phyloP scores from a whole-genome alignment of 2,329 filamentous ascomycete species.

The Colletotrichum caudatum region DNA sequence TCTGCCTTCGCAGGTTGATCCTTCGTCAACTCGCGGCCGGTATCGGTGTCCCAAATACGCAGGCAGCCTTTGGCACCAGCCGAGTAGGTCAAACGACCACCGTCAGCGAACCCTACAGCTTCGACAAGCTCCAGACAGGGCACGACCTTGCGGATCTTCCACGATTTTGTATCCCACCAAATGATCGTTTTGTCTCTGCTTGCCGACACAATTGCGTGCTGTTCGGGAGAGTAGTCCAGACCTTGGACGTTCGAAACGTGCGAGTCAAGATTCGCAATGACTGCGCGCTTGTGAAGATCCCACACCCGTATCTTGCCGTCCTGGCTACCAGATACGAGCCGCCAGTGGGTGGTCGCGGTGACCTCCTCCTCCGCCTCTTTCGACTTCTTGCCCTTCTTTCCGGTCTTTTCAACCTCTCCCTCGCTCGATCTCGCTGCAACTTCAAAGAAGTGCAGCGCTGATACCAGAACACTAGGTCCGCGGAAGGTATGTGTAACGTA shows the following conservation, averaged over 20 bases:
- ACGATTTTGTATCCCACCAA: slow-evolving; percentile 88
- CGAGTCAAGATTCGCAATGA: slow-evolving; percentile 83
- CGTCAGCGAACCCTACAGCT: slow-evolving; percentile 80
- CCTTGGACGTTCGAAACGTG: slow-evolving; percentile 96
- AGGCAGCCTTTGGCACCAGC: slow-evolving; percentile 87
- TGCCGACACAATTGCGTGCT: slow-evolving; percentile 83
- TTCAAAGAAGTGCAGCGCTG: slow-evolving; percentile 92
- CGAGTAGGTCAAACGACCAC: slow-evolving; percentile 80
- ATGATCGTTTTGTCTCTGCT: slow-evolving; percentile 95
- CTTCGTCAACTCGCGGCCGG: slow-evolving; percentile 81
- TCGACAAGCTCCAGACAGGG: slow-evolving; percentile 90
- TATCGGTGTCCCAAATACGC: slow-evolving; percentile 84
- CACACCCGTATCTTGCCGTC: slow-evolving; percentile 93
- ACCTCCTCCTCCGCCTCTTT: slow-evolving; percentile 59
- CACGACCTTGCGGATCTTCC: slow-evolving; percentile 84
- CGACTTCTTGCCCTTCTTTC: slow-evolving; percentile 57
- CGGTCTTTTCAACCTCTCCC: slow-evolving; percentile 55
- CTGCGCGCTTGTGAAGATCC: slow-evolving; percentile 87
- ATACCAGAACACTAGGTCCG: slow-evolving; percentile 90
- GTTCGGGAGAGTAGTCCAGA: slow-evolving; percentile 81
- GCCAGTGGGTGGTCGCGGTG: slow-evolving; percentile 67
- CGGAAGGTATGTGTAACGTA: slow-evolving; percentile 96
- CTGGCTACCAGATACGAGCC: slow-evolving; percentile 91
- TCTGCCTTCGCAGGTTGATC: slow-evolving; percentile 74
- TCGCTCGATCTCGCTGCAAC: slow-evolving; percentile 62